phyloP scores from a whole-genome alignment of 768 basidiomycete genomes.

The Leccinellum albellum region DNA sequence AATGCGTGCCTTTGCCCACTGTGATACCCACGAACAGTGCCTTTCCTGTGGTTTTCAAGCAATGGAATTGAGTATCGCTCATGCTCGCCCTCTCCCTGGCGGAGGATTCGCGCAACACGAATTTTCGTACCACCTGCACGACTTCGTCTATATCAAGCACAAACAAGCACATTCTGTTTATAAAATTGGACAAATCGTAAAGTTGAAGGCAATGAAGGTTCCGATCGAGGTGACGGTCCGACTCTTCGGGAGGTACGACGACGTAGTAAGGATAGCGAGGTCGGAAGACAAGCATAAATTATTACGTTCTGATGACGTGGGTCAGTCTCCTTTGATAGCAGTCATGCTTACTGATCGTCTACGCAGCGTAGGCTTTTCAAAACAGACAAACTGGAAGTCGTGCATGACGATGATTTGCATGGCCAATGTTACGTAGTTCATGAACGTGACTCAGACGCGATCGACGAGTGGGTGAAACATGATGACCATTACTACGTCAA shows the following conservation, averaged over 20 bases:
- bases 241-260: slow-evolving; percentile 46
- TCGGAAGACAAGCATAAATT: slow-evolving; percentile 10
- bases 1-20: slow-evolving; percentile 25
- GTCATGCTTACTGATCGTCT: slow-evolving; percentile 8
- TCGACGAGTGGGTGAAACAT: slow-evolving; percentile 42
- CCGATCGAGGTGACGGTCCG: slow-evolving; percentile 35
- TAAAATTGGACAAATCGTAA: slow-evolving; percentile 54
- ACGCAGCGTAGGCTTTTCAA: slow-evolving; percentile 39
- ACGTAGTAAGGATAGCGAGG: slow-evolving; percentile 28
- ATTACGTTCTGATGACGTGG: slow-evolving; percentile 43
- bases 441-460: slow-evolving; percentile 28
- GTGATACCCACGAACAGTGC: slow-evolving; percentile 40
- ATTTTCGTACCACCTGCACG: slow-evolving; percentile 50
- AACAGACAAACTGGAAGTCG: slow-evolving; percentile 27
- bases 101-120: slow-evolving; percentile 41
- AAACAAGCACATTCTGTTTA: slow-evolving; percentile 30
- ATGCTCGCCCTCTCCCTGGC: slow-evolving; percentile 26
- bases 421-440: slow-evolving; percentile 53
- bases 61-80: slow-evolving; percentile 21
- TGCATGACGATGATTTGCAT: slow-evolving; percentile 40
- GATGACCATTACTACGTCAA: slow-evolving; percentile 61
- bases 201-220: slow-evolving; percentile 29
- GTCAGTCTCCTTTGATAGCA: background rate
- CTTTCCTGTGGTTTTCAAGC: slow-evolving; percentile 43
- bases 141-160: slow-evolving; percentile 57